Evolutionary conservation across 169 alveolate genomes (phyloP).

Genomic region (Babesia bigemina): DNA sequence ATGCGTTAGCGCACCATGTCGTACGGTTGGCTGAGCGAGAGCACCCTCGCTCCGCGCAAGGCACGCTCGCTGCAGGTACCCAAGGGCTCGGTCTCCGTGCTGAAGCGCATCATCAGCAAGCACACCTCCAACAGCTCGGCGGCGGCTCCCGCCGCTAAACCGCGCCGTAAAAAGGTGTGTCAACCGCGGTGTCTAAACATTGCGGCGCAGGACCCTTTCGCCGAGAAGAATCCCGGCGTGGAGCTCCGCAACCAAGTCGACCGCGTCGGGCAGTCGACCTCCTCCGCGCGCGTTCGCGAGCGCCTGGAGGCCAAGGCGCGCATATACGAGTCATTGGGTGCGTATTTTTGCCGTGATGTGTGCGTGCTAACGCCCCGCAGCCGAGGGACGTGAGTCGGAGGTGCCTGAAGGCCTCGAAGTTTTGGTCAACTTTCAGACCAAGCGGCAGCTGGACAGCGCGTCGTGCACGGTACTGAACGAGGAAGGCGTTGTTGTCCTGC

Average conservation of each 20-base stretch:
- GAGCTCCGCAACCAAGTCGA: constrained; percentile 66
- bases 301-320: constrained; percentile 58
- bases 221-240: constrained; percentile 62
- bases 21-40: constrained; percentile 73
- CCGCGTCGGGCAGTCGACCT: constrained; percentile 35
- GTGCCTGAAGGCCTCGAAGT: constrained; percentile 30
- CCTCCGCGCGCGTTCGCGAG: constrained; percentile 13
- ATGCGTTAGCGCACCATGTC: constrained; percentile 23
- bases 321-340: constrained; percentile 38
- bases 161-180: constrained; percentile 5
- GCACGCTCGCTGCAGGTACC: constrained; percentile 53
- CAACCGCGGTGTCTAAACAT: not conserved
- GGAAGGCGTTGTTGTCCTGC: not conserved
- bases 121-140: constrained; percentile 25
- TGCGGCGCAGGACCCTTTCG: constrained; percentile 44
- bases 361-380: not conserved
- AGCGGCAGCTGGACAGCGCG: constrained; percentile 39
- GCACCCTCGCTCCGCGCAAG: constrained; percentile 63
- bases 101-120: constrained; percentile 39
- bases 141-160: not conserved
- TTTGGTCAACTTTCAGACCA: constrained; percentile 52
- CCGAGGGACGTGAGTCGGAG: constrained; percentile 37
- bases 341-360: constrained; percentile 1
- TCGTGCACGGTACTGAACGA: constrained; percentile 16
- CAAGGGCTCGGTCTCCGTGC: constrained; percentile 46